Evolutionary conservation across 345 rosid species (phyloP).

Genomic region (Carallia pectinifolia): DNA sequence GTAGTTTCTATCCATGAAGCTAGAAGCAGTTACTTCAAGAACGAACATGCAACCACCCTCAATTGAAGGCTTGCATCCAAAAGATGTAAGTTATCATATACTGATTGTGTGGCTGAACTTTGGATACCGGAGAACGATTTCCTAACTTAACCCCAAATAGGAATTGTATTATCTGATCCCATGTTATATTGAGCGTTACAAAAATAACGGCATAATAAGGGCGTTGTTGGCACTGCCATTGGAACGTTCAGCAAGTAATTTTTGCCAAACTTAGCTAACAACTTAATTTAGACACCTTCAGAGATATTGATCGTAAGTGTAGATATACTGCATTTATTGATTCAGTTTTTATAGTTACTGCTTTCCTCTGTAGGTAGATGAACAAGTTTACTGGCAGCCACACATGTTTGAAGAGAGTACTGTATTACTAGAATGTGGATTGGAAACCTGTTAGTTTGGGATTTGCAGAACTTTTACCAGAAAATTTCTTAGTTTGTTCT

Average conservation of each 20-base stretch:
- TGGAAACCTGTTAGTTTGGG: neutral
- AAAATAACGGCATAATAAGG: neutral
- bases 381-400: neutral
- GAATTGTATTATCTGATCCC: neutral
- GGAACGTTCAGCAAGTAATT: neutral
- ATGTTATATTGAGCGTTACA: neutral
- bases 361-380: neutral
- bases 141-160: neutral
- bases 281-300: neutral
- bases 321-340: too few species aligned
- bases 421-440: too few species aligned
- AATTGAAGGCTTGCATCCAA: conserved; percentile 21
- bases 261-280: neutral
- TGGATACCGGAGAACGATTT: neutral
- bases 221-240: neutral
- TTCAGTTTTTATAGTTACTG: neutral
- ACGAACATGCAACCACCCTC: conserved; percentile 18
- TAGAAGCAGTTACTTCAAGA: conserved; percentile 32
- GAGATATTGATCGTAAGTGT: neutral
- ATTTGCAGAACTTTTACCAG: neutral
- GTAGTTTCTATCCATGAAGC: conserved; percentile 33
- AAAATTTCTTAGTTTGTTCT: neutral
- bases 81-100: conserved; percentile 22
- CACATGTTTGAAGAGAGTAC: neutral
- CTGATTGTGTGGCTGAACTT: conserved; percentile 1